Base-by-base conservation (phyloP, 352 stramenopile genomes). In the Phytopythium cucurbitacearum region DNA sequence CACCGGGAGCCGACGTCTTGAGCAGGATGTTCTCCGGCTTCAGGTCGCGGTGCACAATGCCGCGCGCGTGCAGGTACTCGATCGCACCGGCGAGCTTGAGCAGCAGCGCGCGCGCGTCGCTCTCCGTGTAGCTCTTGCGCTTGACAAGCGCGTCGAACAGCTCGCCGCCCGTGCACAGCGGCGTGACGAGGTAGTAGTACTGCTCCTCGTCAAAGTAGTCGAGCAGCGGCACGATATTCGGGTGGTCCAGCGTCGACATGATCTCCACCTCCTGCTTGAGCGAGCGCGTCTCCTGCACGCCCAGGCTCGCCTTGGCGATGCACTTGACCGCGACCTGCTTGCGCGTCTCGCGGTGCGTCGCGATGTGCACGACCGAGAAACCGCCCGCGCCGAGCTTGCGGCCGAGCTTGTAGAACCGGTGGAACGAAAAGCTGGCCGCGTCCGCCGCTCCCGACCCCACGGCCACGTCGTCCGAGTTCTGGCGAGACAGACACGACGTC, bases 61-160 rank as follows among this genome's bases (percentile, higher is more conserved):
- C 91, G 37, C 83, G 79, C 6, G 86, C 80, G 62, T 99, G 96
- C 33, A 98, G 85, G 56, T 98, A 97, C 16, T 79, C 65, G 37
- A 99, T 87, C 4, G 91, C 93, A 56, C 94, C 68, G 7, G 97
- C 80, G 10, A 99, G 70, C 41, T 89, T 96, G 7, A 75, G 73
- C 48, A 97, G 89, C 7, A 99, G 72, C 40, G 90, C 75, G 15
- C 95, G 72, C 5, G 96, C 96, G 65, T 99, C 91, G 45, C 95
- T 89, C 64, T 99, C 97, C 5, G 82, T 98, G 73, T 99, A 99
- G 46, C 81, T 91, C 48, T 96, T 95, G 32, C 94, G 87, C 55
- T 97, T 86, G 0, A 97, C 87, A 7, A 99, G 82, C 37, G 93
- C 76, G 53, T 99, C 94, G 74, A 99, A 99, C 1, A 99, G 73